Conservation (phyloP, 805 yeast species). For the Saccharomycopsis synnaedendra region DNA sequence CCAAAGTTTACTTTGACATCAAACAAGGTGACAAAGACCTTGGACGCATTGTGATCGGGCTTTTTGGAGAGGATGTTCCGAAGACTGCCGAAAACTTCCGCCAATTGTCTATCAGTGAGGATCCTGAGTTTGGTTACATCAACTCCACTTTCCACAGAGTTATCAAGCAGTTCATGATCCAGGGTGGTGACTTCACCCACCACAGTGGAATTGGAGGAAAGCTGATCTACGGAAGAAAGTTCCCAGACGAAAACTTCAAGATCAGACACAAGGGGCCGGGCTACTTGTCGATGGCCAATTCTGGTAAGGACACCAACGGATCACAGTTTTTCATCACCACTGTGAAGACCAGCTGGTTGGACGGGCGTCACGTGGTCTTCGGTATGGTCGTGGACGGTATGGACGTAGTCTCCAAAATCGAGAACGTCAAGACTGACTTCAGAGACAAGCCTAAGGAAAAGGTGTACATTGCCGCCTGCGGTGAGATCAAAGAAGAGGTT, state of each 20-base stretch:
- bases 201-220: conserved; percentile 67
- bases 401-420: conserved; percentile 71
- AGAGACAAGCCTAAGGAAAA: conserved; percentile 65
- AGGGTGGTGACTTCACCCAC: conserved; percentile 71
- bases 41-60: conserved; percentile 80
- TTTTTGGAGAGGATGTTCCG: conserved; percentile 79
- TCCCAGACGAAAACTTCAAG: conserved; percentile 57
- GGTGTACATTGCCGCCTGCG: conserved; percentile 56
- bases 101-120: conserved; percentile 66
- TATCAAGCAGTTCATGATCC: conserved; percentile 63
- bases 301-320: conserved; percentile 76
- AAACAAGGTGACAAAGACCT: conserved; percentile 64
- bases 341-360: conserved; percentile 82
- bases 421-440: conserved; percentile 53
- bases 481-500: conserved; percentile 36
- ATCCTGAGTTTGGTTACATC: conserved; percentile 51
- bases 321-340: conserved; percentile 95
- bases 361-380: conserved; percentile 91
- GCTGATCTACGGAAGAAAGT: conserved; percentile 58
- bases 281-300: conserved; percentile 67
- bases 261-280: conserved; percentile 63
- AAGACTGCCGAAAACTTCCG: conserved; percentile 85
- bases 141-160: conserved; percentile 63
- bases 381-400: conserved; percentile 88
- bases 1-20: conserved; percentile 78